Conservation (phyloP, 306 rosid genomes). For the Crotalaria pallida region DNA sequence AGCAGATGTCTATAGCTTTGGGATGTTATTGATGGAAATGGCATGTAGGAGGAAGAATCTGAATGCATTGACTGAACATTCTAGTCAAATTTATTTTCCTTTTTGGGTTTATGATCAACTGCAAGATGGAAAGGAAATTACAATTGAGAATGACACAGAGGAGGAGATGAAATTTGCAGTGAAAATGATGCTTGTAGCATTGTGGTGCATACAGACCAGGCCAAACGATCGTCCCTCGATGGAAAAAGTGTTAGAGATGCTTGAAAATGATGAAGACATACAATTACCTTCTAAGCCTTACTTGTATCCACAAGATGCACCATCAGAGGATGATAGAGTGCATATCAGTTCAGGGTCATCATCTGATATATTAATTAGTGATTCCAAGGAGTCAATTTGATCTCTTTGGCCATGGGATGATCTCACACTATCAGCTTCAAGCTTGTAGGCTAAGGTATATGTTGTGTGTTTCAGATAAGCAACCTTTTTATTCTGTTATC, state of each 20-base stretch:
- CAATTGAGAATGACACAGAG: neutral
- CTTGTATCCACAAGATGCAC: slow-evolving; percentile 1
- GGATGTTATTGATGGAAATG: slow-evolving; percentile 34
- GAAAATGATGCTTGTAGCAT: slow-evolving; percentile 26
- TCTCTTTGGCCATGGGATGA: neutral
- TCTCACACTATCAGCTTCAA: neutral
- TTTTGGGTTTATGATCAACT: slow-evolving; percentile 23
- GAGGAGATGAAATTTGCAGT: slow-evolving; percentile 4
- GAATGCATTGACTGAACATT: slow-evolving; percentile 6
- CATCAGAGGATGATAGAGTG: neutral
- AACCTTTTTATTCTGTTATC: too few species aligned
- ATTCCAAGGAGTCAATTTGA: neutral
- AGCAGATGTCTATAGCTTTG: slow-evolving; percentile 36
- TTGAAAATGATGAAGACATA: neutral
- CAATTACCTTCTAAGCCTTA: slow-evolving; percentile 10
- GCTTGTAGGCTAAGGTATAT: neutral
- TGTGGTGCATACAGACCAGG: slow-evolving; percentile 32
- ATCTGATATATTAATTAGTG: neutral
- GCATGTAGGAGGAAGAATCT: slow-evolving; percentile 14
- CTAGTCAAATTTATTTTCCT: slow-evolving; percentile 24
- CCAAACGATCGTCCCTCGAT: slow-evolving; percentile 34
- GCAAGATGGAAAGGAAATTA: neutral
- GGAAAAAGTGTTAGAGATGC: slow-evolving; percentile 18
- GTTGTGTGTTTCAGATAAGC: too few species aligned
- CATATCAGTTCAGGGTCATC: neutral